phyloP scores from a whole-genome alignment of 805 yeast genomes.

The Geotrichum ghanense region DNA sequence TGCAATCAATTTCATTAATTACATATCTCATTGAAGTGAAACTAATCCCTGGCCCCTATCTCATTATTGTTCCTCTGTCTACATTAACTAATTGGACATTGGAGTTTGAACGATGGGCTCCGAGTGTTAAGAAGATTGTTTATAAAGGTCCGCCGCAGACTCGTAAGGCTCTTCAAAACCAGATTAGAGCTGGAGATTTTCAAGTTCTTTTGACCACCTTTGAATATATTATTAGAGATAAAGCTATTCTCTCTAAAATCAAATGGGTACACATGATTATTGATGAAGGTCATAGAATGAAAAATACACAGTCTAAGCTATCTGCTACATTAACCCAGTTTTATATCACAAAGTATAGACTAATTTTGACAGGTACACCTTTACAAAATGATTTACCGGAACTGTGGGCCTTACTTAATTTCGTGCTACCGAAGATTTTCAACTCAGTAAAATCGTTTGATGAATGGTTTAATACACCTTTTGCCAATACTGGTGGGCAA shows the following conservation, averaged over 20 bases:
- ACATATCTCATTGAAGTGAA: conserved; percentile 75
- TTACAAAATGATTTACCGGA: conserved; percentile 92
- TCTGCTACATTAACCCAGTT: conserved; percentile 74
- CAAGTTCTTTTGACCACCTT: conserved; percentile 86
- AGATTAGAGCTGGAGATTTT: conserved; percentile 67
- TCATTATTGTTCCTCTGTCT: conserved; percentile 88
- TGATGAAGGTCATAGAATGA: conserved; percentile 98
- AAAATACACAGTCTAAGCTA: conserved; percentile 80
- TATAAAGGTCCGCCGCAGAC: conserved; percentile 88
- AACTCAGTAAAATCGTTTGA: conserved; percentile 94
- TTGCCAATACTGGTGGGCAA: conserved; percentile 89
- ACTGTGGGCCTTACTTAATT: conserved; percentile 90
- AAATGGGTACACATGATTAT: conserved; percentile 97
- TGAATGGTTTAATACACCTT: conserved; percentile 98
- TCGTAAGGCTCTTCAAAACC: conserved; percentile 63
- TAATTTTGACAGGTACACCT: conserved; percentile 95
- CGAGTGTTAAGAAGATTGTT: conserved; percentile 64
- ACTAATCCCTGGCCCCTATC: conserved; percentile 68
- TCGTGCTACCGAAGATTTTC: conserved; percentile 91
- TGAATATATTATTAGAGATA: conserved; percentile 88
- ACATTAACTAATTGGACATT: conserved; percentile 92
- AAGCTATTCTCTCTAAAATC: conserved; percentile 62
- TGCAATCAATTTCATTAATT: conserved; percentile 81
- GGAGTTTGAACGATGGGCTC: conserved; percentile 98
- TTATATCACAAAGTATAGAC: conserved; percentile 74